Evolutionary conservation across 371 early-diverging fungal genomes (phyloP).

Genomic region (Entomophthora muscae): DNA sequence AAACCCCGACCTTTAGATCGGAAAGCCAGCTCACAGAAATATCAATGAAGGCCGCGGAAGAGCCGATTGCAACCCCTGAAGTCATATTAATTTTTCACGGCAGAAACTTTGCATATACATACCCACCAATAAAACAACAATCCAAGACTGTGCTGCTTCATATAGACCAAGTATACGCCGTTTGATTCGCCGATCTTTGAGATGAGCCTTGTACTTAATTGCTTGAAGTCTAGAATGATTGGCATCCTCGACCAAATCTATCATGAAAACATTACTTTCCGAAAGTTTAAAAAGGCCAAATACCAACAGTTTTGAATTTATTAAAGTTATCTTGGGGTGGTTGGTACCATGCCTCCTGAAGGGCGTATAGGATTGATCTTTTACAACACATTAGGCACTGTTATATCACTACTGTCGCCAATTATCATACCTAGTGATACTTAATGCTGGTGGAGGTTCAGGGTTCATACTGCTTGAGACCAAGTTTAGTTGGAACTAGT

Average conservation of each 20-base stretch:
- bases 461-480: too few relatives aligned
- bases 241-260: constrained; percentile 83
- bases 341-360: too few relatives aligned
- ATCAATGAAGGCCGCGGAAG: constrained; percentile 72
- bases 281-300: neutral
- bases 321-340: neutral
- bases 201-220: constrained; percentile 22
- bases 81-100: neutral
- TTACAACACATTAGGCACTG: too few relatives aligned
- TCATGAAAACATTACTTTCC: neutral
- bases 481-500: too few relatives aligned
- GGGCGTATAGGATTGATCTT: too few relatives aligned
- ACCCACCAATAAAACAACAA: constrained; percentile 64
- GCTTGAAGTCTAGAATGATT: constrained; percentile 41
- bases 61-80: constrained; percentile 52
- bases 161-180: constrained; percentile 35
- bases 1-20: constrained; percentile 73
- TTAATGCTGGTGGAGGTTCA: too few relatives aligned
- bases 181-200: constrained; percentile 23
- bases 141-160: constrained; percentile 76
- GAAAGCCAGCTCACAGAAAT: constrained; percentile 73
- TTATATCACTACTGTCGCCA: too few relatives aligned
- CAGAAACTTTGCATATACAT: constrained; percentile 11
- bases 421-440: too few relatives aligned
- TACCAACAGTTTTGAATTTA: constrained; percentile 7